These are phyloP conservation scores for Pleurotus tuoliensis DNA, from an alignment of 768 basidiomycete species.

Conservation along the genomic window DNA sequence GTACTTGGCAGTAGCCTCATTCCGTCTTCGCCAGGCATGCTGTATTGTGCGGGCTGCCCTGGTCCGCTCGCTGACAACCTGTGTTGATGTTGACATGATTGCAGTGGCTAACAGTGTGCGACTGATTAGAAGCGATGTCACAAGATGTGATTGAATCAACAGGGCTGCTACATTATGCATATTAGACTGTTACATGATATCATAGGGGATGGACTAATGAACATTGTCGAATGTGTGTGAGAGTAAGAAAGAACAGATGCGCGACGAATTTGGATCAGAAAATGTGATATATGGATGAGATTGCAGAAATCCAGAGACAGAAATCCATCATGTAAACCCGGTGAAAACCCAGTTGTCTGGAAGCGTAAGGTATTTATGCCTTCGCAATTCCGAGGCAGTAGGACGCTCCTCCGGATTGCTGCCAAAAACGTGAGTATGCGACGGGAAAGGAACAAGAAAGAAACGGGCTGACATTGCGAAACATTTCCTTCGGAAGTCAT, in stretches of 20 bases:
- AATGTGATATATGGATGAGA: constrained; percentile 6
- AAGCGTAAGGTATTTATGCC: constrained; percentile 74
- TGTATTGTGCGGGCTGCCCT: constrained; percentile 36
- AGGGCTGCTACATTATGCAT: constrained; percentile 4
- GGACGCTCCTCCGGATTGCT: constrained; percentile 86
- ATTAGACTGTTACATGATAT: constrained; percentile 6
- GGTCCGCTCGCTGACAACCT: background rate
- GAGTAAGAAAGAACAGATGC: constrained; percentile 10
- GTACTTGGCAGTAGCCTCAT: constrained; percentile 21
- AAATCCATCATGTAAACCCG: constrained; percentile 43
- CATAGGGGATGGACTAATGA: constrained; percentile 4
- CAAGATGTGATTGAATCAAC: constrained; percentile 4
- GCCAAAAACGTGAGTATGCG: constrained; percentile 7
- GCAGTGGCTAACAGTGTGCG: background rate
- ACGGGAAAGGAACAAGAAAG: background rate
- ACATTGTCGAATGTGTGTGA: background rate
- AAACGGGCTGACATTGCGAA: constrained; percentile 71
- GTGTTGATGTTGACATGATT: background rate
- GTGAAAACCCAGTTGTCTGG: constrained; percentile 74
- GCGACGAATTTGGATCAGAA: constrained; percentile 2
- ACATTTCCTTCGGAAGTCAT: constrained; percentile 85
- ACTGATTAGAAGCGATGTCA: constrained; percentile 20
- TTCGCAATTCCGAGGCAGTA: constrained; percentile 70
- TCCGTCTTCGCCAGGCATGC: constrained; percentile 31
- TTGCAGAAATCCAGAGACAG: constrained; percentile 8